These are phyloP conservation scores for Avena insularis DNA, from an alignment of 176 grass and related monocot species.

Conservation along the genomic window DNA sequence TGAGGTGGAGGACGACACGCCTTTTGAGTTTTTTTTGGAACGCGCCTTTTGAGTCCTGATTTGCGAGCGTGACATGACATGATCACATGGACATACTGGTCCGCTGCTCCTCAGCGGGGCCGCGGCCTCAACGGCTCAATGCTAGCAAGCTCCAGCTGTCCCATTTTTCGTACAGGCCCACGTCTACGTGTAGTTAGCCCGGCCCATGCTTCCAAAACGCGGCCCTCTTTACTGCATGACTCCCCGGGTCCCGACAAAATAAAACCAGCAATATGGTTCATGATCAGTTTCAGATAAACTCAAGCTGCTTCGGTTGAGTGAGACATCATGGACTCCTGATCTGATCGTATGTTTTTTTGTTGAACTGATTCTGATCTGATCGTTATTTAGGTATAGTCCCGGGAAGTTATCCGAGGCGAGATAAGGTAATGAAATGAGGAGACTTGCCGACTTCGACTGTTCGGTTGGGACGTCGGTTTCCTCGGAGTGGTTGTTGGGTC, in stretches of 20 bases:
- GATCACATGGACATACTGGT: background rate
- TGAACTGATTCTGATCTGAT: background rate
- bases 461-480: slow-evolving; percentile 48
- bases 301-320: slow-evolving; percentile 6
- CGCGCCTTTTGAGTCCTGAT: slow-evolving; percentile 2
- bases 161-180: background rate
- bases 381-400: background rate
- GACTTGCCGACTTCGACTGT: background rate
- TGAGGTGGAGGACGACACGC: background rate
- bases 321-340: background rate
- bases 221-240: background rate
- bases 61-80: background rate
- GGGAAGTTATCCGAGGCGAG: slow-evolving; percentile 17
- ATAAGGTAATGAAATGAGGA: slow-evolving; percentile 27
- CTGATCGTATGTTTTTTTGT: too few species aligned
- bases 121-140: background rate
- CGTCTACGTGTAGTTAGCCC: background rate
- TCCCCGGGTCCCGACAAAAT: background rate
- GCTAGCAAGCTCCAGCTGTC: background rate
- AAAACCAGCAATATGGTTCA: background rate
- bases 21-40: background rate
- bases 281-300: background rate
- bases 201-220: background rate
- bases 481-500: slow-evolving; percentile 27
- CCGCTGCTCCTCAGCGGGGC: background rate